These are phyloP conservation scores for Saturnispora bothae DNA, from an alignment of 805 yeast species.

Conservation along the genomic window DNA sequence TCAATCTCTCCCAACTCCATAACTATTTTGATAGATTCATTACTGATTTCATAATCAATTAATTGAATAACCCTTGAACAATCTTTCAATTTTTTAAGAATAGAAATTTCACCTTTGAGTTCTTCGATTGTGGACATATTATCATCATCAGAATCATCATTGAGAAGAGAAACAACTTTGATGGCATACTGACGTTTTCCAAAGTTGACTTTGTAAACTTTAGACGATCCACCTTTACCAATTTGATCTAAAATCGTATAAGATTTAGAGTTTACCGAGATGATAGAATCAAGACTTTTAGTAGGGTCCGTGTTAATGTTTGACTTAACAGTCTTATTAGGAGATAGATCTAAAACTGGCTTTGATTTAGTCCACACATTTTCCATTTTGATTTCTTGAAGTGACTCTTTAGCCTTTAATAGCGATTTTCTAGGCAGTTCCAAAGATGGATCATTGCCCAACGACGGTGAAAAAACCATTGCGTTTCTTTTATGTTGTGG, in stretches of 20 bases:
- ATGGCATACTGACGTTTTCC: conserved; percentile 47
- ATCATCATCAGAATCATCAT: conserved; percentile 28
- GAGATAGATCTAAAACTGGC: conserved; percentile 5
- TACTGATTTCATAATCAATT: conserved; percentile 60
- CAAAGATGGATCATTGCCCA: conserved; percentile 15
- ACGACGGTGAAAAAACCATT: conserved; percentile 1
- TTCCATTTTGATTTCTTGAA: conserved; percentile 8
- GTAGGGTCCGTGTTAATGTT: not conserved
- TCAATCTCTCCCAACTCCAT: conserved; percentile 97
- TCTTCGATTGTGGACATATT: conserved; percentile 54
- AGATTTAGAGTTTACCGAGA: conserved; percentile 43
- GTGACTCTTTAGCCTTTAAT: conserved; percentile 16
- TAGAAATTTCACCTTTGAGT: conserved; percentile 82
- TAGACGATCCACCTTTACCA: conserved; percentile 90
- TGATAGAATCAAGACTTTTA: conserved; percentile 6
- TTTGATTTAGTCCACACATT: conserved; percentile 8
- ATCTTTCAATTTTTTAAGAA: conserved; percentile 47
- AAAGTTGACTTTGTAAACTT: conserved; percentile 57
- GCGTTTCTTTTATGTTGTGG: conserved; percentile 18
- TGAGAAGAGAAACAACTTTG: conserved; percentile 66
- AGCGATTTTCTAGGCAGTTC: conserved; percentile 19
- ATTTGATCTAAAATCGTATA: conserved; percentile 70
- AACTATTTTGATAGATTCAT: conserved; percentile 55
- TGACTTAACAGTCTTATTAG: not conserved
- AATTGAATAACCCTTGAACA: conserved; percentile 70